phyloP scores from a whole-genome alignment of 768 basidiomycete genomes.

The Hydnum rufescens region DNA sequence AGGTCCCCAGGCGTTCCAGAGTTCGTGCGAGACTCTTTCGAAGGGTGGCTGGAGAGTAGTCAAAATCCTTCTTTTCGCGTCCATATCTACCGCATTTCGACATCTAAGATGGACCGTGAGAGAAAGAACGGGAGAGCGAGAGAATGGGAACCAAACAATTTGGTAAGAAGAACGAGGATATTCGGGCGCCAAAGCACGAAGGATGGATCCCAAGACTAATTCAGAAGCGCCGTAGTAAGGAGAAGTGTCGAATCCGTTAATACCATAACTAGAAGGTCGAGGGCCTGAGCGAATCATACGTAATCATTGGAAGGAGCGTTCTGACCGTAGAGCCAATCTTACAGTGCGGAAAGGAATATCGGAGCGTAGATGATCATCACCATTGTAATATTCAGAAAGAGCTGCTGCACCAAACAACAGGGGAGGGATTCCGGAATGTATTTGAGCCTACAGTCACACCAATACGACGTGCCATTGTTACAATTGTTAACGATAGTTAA shows the following conservation, averaged over 20 bases:
- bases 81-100: slow-evolving; percentile 78
- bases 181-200: slow-evolving; percentile 34
- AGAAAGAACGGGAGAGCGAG: not conserved
- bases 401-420: slow-evolving; percentile 56
- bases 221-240: slow-evolving; percentile 69
- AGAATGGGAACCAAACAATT: slow-evolving; percentile 26
- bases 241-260: slow-evolving; percentile 64
- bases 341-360: slow-evolving; percentile 42
- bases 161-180: slow-evolving; percentile 66
- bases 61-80: slow-evolving; percentile 30
- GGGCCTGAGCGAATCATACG: not conserved
- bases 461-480: too few species aligned
- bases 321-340: slow-evolving; percentile 55
- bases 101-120: slow-evolving; percentile 27
- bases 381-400: slow-evolving; percentile 48
- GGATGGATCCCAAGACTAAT: slow-evolving; percentile 46
- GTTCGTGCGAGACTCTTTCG: slow-evolving; percentile 47
- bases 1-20: slow-evolving; percentile 46
- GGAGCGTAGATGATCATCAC: slow-evolving; percentile 35
- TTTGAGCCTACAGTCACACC: not conserved
- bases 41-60: slow-evolving; percentile 51
- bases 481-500: too few species aligned
- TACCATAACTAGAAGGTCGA: slow-evolving; percentile 40
- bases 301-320: slow-evolving; percentile 1
- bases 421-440: slow-evolving; percentile 19